phyloP scores from a whole-genome alignment of 1,284 basidiomycete genomes.

The Xerocomus tenax region DNA sequence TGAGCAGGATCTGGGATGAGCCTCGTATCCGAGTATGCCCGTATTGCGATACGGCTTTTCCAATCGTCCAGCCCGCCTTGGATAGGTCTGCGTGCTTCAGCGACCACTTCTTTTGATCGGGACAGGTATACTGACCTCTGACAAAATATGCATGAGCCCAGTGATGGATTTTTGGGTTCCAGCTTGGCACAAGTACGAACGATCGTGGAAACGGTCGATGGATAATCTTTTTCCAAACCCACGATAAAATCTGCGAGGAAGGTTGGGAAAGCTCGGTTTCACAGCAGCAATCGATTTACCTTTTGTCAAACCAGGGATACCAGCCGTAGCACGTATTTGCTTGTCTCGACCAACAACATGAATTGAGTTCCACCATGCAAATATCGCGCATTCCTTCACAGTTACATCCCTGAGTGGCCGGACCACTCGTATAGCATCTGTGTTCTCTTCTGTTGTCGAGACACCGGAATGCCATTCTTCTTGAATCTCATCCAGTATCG shows the following conservation, averaged over 20 bases:
- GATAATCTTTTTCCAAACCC: slow-evolving; percentile 73
- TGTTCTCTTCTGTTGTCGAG: neutral
- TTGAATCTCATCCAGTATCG: slow-evolving; percentile 62
- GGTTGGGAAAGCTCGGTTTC: slow-evolving; percentile 2
- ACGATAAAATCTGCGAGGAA: slow-evolving; percentile 66
- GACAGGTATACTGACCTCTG: slow-evolving; percentile 47
- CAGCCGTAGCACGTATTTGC: slow-evolving; percentile 45
- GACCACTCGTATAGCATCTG: slow-evolving; percentile 42
- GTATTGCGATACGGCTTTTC: slow-evolving; percentile 67
- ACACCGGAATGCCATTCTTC: slow-evolving; percentile 48
- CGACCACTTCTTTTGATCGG: neutral
- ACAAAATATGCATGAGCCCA: slow-evolving; percentile 58
- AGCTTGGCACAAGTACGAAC: slow-evolving; percentile 78
- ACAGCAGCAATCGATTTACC: slow-evolving; percentile 36
- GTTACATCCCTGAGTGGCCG: slow-evolving; percentile 70
- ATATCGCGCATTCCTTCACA: slow-evolving; percentile 74
- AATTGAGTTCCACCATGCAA: slow-evolving; percentile 64
- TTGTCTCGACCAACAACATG: slow-evolving; percentile 45
- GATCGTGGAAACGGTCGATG: slow-evolving; percentile 84
- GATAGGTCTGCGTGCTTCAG: slow-evolving; percentile 44
- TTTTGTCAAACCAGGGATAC: slow-evolving; percentile 66
- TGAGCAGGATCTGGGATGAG: slow-evolving; percentile 13
- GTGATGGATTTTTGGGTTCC: slow-evolving; percentile 54
- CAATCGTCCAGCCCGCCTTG: slow-evolving; percentile 63
- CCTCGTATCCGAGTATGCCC: slow-evolving; percentile 39